Evolutionary conservation across 257 asterid species (phyloP).

Genomic region (Primulina tabacum): DNA sequence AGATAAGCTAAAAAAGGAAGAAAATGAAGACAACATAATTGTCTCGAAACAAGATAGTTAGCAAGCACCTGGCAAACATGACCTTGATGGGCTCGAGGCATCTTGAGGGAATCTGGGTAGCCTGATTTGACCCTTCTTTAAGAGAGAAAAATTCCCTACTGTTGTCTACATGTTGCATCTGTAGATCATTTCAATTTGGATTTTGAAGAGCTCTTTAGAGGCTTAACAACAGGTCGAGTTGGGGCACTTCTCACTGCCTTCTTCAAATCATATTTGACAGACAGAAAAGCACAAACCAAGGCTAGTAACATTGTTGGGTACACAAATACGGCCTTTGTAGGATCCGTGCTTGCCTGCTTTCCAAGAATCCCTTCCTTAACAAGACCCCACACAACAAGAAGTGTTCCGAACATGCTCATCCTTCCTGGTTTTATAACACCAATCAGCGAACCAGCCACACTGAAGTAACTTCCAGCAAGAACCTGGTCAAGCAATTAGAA

Average conservation of each 20-base stretch:
- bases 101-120: background rate
- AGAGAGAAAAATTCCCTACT: background rate
- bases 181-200: conserved; percentile 64
- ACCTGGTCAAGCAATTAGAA: conserved; percentile 43
- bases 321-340: conserved; percentile 63
- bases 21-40: background rate
- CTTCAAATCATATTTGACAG: conserved; percentile 78
- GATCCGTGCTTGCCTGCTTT: conserved; percentile 64
- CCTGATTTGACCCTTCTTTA: background rate
- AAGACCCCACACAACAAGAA: conserved; percentile 87
- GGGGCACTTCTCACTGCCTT: conserved; percentile 46
- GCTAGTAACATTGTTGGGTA: conserved; percentile 92
- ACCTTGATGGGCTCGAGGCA: background rate
- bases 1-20: conserved; percentile 3
- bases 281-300: conserved; percentile 59
- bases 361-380: conserved; percentile 88
- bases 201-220: conserved; percentile 68
- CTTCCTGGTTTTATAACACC: conserved; percentile 85
- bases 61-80: background rate
- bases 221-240: conserved; percentile 65
- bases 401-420: conserved; percentile 98
- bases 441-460: conserved; percentile 83
- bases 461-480: conserved; percentile 97
- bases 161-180: background rate
- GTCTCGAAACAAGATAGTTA: background rate